Evolutionary conservation across 2,329 filamentous ascomycete genomes (phyloP).

Genomic region (Leptoxyphium fumago): DNA sequence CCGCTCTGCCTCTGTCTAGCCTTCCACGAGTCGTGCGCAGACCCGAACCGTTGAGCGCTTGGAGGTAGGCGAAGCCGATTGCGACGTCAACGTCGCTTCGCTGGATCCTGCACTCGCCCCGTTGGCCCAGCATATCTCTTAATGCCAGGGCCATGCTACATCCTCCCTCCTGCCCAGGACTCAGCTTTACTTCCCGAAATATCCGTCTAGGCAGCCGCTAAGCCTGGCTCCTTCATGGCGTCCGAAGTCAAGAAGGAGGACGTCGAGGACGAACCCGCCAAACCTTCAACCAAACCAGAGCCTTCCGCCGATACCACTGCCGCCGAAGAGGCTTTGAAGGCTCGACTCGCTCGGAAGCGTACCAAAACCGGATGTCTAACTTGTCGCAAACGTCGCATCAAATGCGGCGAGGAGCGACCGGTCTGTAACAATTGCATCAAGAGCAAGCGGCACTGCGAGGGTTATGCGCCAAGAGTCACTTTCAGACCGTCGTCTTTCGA

Average conservation of each 20-base stretch:
- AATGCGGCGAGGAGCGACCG: conserved; percentile 83
- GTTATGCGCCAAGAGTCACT: conserved; percentile 65
- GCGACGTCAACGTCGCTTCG: no score
- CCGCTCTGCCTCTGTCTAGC: no score
- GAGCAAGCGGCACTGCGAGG: conserved; percentile 70
- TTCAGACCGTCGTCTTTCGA: conserved; percentile 61
- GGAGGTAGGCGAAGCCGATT: no score
- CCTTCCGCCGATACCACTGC: conserved; percentile 11
- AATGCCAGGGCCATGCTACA: no score
- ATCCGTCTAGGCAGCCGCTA: no score
- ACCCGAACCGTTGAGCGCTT: no score
- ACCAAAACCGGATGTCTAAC: conserved; percentile 92
- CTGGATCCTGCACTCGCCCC: no score
- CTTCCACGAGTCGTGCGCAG: no score
- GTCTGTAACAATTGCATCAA: conserved; percentile 76
- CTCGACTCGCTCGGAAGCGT: conserved; percentile 37
- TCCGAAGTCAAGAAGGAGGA: neutral
- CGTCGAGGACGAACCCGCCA: neutral
- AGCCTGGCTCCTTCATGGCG: neutral
- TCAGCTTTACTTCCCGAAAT: no score
- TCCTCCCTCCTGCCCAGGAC: no score
- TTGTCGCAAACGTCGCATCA: conserved; percentile 87
- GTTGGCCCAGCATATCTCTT: no score
- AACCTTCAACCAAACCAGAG: neutral
- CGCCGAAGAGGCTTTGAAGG: conserved; percentile 16